phyloP scores from a whole-genome alignment of 1,284 basidiomycete genomes.

The Puccinia horiana region DNA sequence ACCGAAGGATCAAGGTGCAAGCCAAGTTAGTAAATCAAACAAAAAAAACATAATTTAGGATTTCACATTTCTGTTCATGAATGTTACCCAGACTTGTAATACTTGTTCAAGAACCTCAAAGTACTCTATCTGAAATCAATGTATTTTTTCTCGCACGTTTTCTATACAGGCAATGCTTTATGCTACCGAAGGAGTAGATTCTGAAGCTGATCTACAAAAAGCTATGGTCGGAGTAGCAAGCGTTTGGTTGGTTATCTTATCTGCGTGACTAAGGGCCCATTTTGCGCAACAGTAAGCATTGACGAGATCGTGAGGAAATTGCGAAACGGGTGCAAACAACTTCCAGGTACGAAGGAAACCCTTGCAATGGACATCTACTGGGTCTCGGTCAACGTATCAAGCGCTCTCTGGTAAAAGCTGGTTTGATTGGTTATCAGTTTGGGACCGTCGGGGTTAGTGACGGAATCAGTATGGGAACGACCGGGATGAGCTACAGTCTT shows the following conservation, averaged over 20 bases:
- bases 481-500: slow-evolving; percentile 82
- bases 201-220: slow-evolving; percentile 73
- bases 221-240: slow-evolving; percentile 94
- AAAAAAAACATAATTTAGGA: neutral
- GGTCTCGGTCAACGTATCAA: slow-evolving; percentile 85
- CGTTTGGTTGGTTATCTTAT: slow-evolving; percentile 71
- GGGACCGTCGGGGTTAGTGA: slow-evolving; percentile 96
- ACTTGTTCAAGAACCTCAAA: neutral
- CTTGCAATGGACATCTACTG: slow-evolving; percentile 88
- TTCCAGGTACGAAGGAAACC: slow-evolving; percentile 57
- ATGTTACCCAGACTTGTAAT: neutral
- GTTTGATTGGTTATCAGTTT: slow-evolving; percentile 91
- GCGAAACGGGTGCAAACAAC: neutral
- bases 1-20: slow-evolving; percentile 88
- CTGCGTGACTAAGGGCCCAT: slow-evolving; percentile 5
- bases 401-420: slow-evolving; percentile 71
- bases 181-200: slow-evolving; percentile 82
- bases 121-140: neutral
- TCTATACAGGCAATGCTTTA: slow-evolving; percentile 82
- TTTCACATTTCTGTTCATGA: slow-evolving; percentile 8
- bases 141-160: neutral
- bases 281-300: neutral
- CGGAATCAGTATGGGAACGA: slow-evolving; percentile 94
- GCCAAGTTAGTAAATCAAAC: slow-evolving; percentile 67
- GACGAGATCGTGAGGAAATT: neutral